Evolutionary conservation across 441 rosid species (phyloP).

Genomic region (Manihot esculenta): DNA sequence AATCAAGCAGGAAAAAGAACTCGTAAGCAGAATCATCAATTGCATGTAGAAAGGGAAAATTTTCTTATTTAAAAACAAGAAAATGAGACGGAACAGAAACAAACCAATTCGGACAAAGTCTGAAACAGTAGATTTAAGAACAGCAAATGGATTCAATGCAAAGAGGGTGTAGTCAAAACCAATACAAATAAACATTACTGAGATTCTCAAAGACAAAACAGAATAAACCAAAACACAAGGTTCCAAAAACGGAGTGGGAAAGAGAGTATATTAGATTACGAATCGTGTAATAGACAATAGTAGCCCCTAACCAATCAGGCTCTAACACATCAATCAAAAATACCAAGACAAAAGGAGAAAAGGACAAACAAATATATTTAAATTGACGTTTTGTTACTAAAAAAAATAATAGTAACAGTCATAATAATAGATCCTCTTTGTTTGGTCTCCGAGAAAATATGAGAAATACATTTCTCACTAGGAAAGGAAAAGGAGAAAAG

Average conservation of each 20-base stretch:
- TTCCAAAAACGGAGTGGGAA: conserved; percentile 45
- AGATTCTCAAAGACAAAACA: conserved; percentile 63
- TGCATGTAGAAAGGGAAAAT: neutral
- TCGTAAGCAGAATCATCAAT: conserved; percentile 9
- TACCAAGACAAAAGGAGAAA: conserved; percentile 12
- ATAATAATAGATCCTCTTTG: conserved; percentile 11
- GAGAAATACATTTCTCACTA: neutral
- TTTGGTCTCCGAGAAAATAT: conserved; percentile 25
- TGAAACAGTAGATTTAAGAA: conserved; percentile 30
- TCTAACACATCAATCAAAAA: conserved; percentile 21
- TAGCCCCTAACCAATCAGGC: conserved; percentile 18
- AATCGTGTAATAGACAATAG: conserved; percentile 25
- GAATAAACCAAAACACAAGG: conserved; percentile 61
- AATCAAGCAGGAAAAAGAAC: neutral
- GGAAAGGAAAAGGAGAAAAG: neutral
- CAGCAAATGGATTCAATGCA: conserved; percentile 29
- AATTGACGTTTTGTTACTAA: conserved; percentile 2
- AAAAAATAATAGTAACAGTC: conserved; percentile 12
- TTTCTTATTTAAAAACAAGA: conserved; percentile 26
- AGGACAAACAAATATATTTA: conserved; percentile 6
- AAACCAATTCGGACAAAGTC: conserved; percentile 26
- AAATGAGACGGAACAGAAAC: conserved; percentile 20
- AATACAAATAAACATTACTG: conserved; percentile 39
- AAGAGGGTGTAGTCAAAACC: conserved; percentile 36
- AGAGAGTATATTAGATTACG: conserved; percentile 25